Evolutionary conservation across 495 filamentous ascomycete species (phyloP).

Genomic region (Trypethelium eluteriae): DNA sequence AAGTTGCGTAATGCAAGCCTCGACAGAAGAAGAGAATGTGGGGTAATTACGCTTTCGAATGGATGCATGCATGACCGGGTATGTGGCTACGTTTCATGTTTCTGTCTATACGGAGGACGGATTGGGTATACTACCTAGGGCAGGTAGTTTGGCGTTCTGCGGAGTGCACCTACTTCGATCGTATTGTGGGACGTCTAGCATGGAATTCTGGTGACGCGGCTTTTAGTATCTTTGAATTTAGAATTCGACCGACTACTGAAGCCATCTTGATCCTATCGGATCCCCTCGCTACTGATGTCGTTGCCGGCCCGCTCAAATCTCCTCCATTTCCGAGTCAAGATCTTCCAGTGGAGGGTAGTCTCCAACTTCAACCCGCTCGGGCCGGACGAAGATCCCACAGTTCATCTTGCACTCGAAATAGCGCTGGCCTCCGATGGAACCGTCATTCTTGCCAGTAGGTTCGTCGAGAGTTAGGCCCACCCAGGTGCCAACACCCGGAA

Average conservation of each 20-base stretch:
- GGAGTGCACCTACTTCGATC: not conserved
- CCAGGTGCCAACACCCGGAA: slow-evolving; percentile 68
- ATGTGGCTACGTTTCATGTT: not conserved
- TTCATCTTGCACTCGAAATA: slow-evolving; percentile 81
- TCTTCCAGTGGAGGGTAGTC: slow-evolving; percentile 62
- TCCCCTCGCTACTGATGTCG: slow-evolving; percentile 10
- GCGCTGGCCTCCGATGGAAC: slow-evolving; percentile 74
- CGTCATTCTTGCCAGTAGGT: slow-evolving; percentile 87
- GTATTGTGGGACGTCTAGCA: not conserved
- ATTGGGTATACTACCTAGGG: not conserved
- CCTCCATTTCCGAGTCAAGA: slow-evolving; percentile 63
- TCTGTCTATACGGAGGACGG: not conserved
- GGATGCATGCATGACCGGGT: not conserved
- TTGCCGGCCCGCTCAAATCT: slow-evolving; percentile 17
- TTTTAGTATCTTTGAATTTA: not conserved
- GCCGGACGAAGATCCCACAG: slow-evolving; percentile 88
- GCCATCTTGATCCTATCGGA: not conserved
- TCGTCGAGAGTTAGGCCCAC: slow-evolving; percentile 83
- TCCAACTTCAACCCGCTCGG: slow-evolving; percentile 82
- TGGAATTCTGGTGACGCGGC: not conserved
- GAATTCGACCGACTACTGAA: not conserved
- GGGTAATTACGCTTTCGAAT: not conserved
- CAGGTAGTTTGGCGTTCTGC: not conserved
- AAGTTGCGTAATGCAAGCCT: slow-evolving; percentile 23
- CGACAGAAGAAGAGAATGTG: not conserved